A percentile compares a stretch with the other conserved stretches of the same genome.
These are phyloP conservation scores for Sporothrix globosa DNA, from an alignment of 2,329 filamentous ascomycete species.

Conservation along the genomic window DNA sequence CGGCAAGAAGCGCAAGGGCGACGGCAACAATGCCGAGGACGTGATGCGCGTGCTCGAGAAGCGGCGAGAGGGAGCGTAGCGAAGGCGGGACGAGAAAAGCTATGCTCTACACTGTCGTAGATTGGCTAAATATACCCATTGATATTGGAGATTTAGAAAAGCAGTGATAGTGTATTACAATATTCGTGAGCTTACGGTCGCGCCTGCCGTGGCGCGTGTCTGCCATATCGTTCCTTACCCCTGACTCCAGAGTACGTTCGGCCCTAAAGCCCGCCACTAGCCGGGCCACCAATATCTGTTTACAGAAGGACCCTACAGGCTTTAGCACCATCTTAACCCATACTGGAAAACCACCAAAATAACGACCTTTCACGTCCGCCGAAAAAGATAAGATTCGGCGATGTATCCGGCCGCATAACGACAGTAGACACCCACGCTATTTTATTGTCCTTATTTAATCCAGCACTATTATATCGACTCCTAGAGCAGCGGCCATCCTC, in stretches of 20 bases:
- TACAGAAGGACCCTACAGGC: neutral
- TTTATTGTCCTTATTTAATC: neutral
- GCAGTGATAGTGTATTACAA: neutral
- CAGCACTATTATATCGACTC: neutral
- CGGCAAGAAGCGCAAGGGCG: constrained; percentile 75
- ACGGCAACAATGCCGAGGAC: constrained; percentile 76
- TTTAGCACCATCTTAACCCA: constrained; percentile 1
- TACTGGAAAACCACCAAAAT: neutral
- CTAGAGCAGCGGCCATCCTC: neutral
- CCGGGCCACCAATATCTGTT: neutral
- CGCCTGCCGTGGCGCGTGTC: neutral
- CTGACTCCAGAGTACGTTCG: neutral
- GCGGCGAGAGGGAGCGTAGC: constrained; percentile 47
- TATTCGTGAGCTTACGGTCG: neutral
- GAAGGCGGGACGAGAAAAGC: too few relatives aligned
- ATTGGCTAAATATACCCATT: constrained; percentile 13
- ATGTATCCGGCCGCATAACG: neutral
- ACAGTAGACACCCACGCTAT: too few relatives aligned
- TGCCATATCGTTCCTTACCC: neutral
- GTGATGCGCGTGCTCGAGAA: constrained; percentile 77
- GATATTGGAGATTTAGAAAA: neutral
- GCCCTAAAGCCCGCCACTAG: constrained; percentile 9
- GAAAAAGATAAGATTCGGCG: neutral
- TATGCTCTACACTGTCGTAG: too few relatives aligned
- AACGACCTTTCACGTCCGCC: neutral